Conservation (phyloP, 163 green algal species). For the Trebouxiophyceae sp. region DNA sequence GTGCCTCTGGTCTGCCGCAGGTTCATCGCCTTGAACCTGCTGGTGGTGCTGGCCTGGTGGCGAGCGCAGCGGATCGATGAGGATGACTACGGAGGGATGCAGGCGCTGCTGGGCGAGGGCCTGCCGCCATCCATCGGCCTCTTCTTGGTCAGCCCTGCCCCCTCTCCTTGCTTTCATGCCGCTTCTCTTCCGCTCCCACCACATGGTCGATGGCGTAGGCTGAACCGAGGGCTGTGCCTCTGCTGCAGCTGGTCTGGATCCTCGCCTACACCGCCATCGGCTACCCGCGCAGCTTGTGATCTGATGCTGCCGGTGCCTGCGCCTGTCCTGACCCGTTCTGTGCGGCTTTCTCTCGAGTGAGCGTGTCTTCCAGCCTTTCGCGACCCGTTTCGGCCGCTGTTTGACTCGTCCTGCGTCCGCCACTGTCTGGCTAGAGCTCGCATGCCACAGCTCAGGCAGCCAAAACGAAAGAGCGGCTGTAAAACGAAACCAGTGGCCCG, state of each 20-base stretch:
- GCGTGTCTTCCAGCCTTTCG: too few relatives aligned
- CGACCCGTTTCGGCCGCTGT: too few relatives aligned
- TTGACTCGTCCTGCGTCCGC: too few relatives aligned
- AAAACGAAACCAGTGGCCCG: too few relatives aligned
- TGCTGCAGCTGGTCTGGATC: conserved; percentile 3
- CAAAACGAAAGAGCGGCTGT: too few relatives aligned
- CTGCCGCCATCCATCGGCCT: not conserved
- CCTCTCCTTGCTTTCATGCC: not conserved
- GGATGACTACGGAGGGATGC: not conserved
- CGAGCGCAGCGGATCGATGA: not conserved
- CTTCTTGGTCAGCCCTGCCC: not conserved
- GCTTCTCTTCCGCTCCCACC: too few relatives aligned
- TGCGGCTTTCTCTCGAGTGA: too few relatives aligned
- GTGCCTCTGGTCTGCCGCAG: conserved; percentile 1
- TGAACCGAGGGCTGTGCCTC: not conserved
- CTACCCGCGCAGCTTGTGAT: too few relatives aligned
- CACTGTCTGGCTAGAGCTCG: too few relatives aligned
- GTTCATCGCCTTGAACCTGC: not conserved
- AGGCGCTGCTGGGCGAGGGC: not conserved
- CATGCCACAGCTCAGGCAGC: too few relatives aligned
- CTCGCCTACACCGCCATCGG: not conserved
- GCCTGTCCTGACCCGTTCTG: too few relatives aligned
- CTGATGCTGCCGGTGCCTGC: too few relatives aligned
- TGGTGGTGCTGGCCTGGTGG: not conserved
- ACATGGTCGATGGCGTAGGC: not conserved